Base-by-base conservation (phyloP, 2,329 filamentous ascomycete genomes). In the Huntiella moniliformis region DNA sequence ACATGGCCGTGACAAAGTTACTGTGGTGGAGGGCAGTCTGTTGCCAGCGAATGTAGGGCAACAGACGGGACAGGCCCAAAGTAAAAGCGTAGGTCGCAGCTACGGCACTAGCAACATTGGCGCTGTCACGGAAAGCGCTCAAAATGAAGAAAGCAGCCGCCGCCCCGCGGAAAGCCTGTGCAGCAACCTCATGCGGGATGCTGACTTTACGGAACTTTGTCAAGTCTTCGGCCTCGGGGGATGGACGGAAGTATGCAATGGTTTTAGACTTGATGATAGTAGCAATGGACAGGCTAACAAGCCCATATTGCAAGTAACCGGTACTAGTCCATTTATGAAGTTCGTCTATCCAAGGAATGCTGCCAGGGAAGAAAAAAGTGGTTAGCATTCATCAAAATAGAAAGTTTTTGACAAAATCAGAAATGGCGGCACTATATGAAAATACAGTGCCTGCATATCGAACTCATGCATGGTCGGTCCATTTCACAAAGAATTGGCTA, bases 31-130 rank as follows among this genome's bases (percentile, higher is more conserved):
- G 56, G 11, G 63, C 47, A 7, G 47, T 49, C 28, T 49, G 47
- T 38, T 49, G 47, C 47, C 47, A 49, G 36, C 47, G 44, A 15
- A 60, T 42, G 62, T 56, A 53, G 63, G 66, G 15, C 66, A 63
- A 66, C 66, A 70, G 45, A 62, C 48, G 65, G 56, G 48, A 61
- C 57, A 44, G 42, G 17, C 67, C 67, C 4, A 70, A 54, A 34
- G 61, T 16, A 40, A 69, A 63, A 35, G 60, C 58, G 52, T 69
- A 68, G 41, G 55, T 56, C 16, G 63, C 51, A 5, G 58, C 54
- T 28, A 56, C 47, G 8, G 61, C 56, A 52, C 64, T 61, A 36
- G 63, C 55, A 54, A 60, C 57, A 47, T 62, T 61, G 15, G 56
- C 53, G 36, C 54, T 56, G 34, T 58, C 55, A 41, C 56, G 51